Conservation (phyloP, 2,329 filamentous ascomycete species). For the Calonectria crousiana region DNA sequence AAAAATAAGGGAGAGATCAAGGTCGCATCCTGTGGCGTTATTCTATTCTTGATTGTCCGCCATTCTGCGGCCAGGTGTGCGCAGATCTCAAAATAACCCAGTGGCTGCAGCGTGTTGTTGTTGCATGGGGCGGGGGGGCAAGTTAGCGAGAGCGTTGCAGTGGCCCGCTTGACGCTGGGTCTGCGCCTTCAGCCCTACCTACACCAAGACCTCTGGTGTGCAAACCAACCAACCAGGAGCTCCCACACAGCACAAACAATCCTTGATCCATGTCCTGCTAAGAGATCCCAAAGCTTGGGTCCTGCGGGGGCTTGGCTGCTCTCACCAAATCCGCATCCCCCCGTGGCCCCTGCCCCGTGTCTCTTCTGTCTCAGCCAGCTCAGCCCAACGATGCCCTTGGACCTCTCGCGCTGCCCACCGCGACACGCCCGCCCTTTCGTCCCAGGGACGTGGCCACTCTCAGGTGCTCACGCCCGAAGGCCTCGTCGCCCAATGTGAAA, state of each 20-base stretch:
- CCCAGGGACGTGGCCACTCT: neutral
- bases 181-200: constrained; percentile 26
- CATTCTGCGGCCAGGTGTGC: neutral
- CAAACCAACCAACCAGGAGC: neutral
- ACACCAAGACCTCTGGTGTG: neutral
- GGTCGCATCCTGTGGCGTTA: neutral
- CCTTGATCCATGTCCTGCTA: neutral
- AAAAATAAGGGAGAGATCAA: neutral
- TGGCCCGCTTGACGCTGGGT: neutral
- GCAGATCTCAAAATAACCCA: constrained; percentile 2
- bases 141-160: neutral
- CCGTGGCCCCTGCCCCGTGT: constrained; percentile 11
- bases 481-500: neutral
- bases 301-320: neutral
- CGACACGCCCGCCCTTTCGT: neutral
- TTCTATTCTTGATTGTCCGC: neutral
- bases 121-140: neutral
- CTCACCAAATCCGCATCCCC: neutral
- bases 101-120: neutral
- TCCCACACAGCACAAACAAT: neutral
- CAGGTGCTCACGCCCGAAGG: neutral
- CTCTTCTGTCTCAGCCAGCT: constrained; percentile 6
- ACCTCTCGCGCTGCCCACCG: neutral
- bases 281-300: neutral
- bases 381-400: neutral